phyloP scores from a whole-genome alignment of 2,329 filamentous ascomycete species.

The Phoma sp. region DNA sequence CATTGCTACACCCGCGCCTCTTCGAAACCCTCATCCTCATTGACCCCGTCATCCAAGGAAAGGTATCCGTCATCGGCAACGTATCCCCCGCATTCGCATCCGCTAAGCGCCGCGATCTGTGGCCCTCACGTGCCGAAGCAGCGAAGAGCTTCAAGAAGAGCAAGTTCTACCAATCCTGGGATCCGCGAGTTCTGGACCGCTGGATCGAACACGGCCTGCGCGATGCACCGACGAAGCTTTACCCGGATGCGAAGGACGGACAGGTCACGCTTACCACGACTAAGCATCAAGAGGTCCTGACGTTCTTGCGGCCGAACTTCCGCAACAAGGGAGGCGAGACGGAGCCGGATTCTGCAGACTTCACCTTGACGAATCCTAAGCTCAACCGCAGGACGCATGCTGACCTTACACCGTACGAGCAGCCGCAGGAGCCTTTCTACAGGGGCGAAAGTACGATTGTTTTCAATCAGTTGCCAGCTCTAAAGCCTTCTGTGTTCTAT shows the following conservation, averaged over 20 bases:
- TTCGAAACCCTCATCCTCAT: slow-evolving; percentile 76
- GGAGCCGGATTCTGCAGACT: slow-evolving; percentile 49
- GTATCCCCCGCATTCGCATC: slow-evolving; percentile 64
- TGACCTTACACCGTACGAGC: slow-evolving; percentile 46
- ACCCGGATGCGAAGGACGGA: slow-evolving; percentile 53
- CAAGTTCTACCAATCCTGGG: slow-evolving; percentile 83
- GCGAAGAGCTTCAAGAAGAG: slow-evolving; percentile 68
- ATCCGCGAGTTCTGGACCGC: slow-evolving; percentile 75
- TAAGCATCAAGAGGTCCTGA: slow-evolving; percentile 87
- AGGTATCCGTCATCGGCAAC: slow-evolving; percentile 52
- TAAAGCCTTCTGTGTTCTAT: slow-evolving; percentile 49
- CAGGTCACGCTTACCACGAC: slow-evolving; percentile 78
- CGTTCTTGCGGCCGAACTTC: slow-evolving; percentile 70
- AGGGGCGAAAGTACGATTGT: slow-evolving; percentile 67
- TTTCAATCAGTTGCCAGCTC: slow-evolving; percentile 63
- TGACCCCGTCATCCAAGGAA: slow-evolving; percentile 76
- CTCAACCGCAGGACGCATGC: slow-evolving; percentile 52
- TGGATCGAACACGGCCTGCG: slow-evolving; percentile 79
- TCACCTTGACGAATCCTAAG: slow-evolving; percentile 33
- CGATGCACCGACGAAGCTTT: slow-evolving; percentile 68
- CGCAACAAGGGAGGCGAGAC: slow-evolving; percentile 51
- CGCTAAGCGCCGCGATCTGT: slow-evolving; percentile 75
- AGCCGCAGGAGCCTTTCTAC: slow-evolving; percentile 64
- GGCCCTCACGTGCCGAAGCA: slow-evolving; percentile 78
- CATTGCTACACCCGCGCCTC: slow-evolving; percentile 80